Evolutionary conservation across 768 basidiomycete genomes (phyloP).

Genomic region (Mycena vitilis): DNA sequence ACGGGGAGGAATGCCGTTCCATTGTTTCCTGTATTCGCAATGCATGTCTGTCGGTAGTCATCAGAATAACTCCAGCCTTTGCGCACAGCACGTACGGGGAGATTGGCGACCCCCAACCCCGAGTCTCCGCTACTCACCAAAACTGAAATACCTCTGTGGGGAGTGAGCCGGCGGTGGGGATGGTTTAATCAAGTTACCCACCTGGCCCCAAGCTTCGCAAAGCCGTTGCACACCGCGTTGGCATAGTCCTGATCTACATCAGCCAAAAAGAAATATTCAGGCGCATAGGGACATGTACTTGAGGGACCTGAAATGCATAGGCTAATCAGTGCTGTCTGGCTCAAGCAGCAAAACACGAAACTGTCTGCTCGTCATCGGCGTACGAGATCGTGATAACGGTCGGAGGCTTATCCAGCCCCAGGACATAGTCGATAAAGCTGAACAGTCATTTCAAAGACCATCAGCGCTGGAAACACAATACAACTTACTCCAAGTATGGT

Average conservation of each 20-base stretch:
- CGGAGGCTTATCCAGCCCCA: constrained; percentile 45
- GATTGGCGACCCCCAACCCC: constrained; percentile 52
- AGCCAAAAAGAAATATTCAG: background rate
- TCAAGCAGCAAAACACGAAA: background rate
- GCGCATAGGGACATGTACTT: background rate
- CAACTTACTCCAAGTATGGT: constrained; percentile 50
- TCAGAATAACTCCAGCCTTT: constrained; percentile 41
- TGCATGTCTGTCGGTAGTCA: constrained; percentile 43
- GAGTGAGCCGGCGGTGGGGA: background rate
- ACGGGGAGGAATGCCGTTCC: constrained; percentile 46
- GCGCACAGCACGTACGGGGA: constrained; percentile 44
- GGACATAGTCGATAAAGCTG: constrained; percentile 51
- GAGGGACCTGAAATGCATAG: constrained; percentile 16
- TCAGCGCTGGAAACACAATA: background rate
- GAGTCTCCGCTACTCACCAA: constrained; percentile 55
- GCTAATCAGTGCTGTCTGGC: background rate
- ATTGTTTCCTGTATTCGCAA: constrained; percentile 38
- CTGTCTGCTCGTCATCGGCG: constrained; percentile 47
- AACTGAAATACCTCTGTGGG: constrained; percentile 46
- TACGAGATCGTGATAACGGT: constrained; percentile 55
- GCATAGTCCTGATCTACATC: constrained; percentile 51
- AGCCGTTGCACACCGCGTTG: constrained; percentile 51
- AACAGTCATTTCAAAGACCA: background rate
- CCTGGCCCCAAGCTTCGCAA: constrained; percentile 58
- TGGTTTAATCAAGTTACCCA: background rate